Percentiles rank a stretch among this genome's conserved stretches.
Evolutionary conservation across 73 alveolate genomes (phyloP).

Genomic region (Symbiodinium pilosum): DNA sequence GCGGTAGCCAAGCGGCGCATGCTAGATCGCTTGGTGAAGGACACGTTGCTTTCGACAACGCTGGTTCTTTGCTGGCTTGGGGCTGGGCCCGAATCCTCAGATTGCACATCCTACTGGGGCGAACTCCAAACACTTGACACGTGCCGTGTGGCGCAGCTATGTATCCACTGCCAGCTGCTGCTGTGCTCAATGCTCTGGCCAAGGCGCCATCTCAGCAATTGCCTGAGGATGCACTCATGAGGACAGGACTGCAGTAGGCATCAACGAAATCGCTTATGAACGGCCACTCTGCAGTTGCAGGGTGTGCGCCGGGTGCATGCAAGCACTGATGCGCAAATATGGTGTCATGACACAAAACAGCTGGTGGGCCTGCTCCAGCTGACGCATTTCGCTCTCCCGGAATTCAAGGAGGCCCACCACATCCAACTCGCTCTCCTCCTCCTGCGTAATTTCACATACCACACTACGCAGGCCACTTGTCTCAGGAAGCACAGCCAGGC

Average conservation of each 20-base stretch:
- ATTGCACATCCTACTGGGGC: no score
- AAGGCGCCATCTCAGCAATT: neutral
- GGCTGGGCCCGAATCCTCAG: neutral
- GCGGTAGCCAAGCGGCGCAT: neutral
- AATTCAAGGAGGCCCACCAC: slow-evolving; percentile 65
- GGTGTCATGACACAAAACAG: no score
- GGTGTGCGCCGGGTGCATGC: neutral
- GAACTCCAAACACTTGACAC: neutral
- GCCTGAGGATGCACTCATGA: no score
- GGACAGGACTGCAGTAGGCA: no score
- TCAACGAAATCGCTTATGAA: no score
- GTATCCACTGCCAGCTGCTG: no score
- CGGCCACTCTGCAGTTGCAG: neutral
- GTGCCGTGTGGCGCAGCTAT: neutral
- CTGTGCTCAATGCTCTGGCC: neutral
- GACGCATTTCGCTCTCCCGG: slow-evolving; percentile 92
- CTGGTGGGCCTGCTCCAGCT: slow-evolving; percentile 45
- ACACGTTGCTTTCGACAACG: neutral
- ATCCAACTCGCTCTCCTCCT: slow-evolving; percentile 79
- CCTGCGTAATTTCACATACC: neutral
- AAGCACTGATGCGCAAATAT: no score
- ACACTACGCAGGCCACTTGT: neutral
- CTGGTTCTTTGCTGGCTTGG: neutral
- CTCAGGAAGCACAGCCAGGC: neutral
- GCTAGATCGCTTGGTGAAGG: slow-evolving; percentile 1